Base-by-base conservation (phyloP, 345 rosid genomes). In the Orychophragmus violaceus region DNA sequence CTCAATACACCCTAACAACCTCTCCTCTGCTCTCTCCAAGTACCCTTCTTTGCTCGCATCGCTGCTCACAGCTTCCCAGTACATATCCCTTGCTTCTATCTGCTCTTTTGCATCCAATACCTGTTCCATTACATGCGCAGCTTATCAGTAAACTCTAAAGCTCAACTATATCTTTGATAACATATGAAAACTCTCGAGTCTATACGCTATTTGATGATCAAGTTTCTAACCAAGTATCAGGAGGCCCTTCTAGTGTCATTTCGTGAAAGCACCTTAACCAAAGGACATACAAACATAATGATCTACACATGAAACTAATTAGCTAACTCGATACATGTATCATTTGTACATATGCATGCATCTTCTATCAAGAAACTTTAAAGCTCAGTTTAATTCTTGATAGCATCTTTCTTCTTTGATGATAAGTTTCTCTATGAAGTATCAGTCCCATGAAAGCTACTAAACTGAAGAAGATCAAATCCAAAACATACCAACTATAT, bases 1-100 rank as follows among this genome's bases (percentile, higher is more conserved):
- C 82, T 80, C 85, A 1, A 83, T 64, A 50, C 92, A 77, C 14
- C 46, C 55, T 61, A 76, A 13, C 32, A 88, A 32, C 73, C 62
- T 51, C 78, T 69, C 79, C 84, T 94, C 89, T 4, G 81, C 84
- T 30, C 54, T 72, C 29, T 78, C 90, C 62, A 77, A 50, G 69
- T 74, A 68, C 16, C 77, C 82, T 60, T 50, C 72, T 72, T 80
- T 76, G n/a, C 78, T 54, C 16, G 54, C 45, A n/a, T 82, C 86
- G 14, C 78, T 63, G 46, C 80, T 82, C 67, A 90, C 87, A 53
- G 75, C 90, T 79, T 88, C 87, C 98, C 98, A 88, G 35, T 88
- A 86, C 80, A 80, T 24, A 45, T 87, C 87, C 39, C 87, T 82
- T 3, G 82, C 97, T 36, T 59, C 80, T 24, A 86, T 76, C 64